These are phyloP conservation scores for Cladosporium oxysporum DNA, from an alignment of 2,329 filamentous ascomycete species.

Conservation along the genomic window DNA sequence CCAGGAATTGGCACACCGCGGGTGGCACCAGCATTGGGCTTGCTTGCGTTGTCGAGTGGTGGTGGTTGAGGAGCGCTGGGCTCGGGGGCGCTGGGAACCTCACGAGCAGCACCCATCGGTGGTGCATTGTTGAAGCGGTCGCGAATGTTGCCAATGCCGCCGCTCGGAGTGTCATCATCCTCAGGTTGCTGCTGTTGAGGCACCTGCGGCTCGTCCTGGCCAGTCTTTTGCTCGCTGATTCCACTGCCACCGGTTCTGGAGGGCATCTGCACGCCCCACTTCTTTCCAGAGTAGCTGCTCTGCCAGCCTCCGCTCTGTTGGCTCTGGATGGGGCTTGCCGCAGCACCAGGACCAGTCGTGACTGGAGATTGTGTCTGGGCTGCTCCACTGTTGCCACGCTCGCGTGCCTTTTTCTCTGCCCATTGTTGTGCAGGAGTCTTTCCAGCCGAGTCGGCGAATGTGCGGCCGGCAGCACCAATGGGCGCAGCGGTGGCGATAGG, in stretches of 20 bases:
- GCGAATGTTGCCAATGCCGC: constrained; percentile 71
- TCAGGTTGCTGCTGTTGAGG: constrained; percentile 46
- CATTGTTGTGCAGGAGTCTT: constrained; percentile 97
- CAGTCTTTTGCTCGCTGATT: constrained; percentile 64
- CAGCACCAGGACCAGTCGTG: constrained; percentile 30
- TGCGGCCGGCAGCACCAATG: constrained; percentile 80
- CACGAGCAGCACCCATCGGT: constrained; percentile 58
- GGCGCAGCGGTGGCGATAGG: constrained; percentile 57
- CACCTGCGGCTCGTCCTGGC: constrained; percentile 51
- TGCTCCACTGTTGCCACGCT: constrained; percentile 61
- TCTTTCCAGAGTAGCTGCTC: constrained; percentile 87
- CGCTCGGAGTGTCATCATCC: constrained; percentile 57
- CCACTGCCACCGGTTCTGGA: constrained; percentile 66
- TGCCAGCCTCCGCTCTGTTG: constrained; percentile 84
- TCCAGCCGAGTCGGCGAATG: constrained; percentile 90
- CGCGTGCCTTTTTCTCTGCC: constrained; percentile 93
- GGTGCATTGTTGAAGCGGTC: constrained; percentile 78
- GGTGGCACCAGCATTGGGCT: constrained; percentile 60
- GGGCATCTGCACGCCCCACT: constrained; percentile 82
- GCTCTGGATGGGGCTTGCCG: constrained; percentile 57
- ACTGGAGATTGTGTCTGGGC: constrained; percentile 51
- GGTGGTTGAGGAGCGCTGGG: constrained; percentile 53
- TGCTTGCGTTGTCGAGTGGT: constrained; percentile 66
- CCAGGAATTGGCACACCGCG: constrained; percentile 77
- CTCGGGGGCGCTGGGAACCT: constrained; percentile 45